Base-by-base conservation (phyloP, 108 stramenopile species). In the Epithemia pelagica region DNA sequence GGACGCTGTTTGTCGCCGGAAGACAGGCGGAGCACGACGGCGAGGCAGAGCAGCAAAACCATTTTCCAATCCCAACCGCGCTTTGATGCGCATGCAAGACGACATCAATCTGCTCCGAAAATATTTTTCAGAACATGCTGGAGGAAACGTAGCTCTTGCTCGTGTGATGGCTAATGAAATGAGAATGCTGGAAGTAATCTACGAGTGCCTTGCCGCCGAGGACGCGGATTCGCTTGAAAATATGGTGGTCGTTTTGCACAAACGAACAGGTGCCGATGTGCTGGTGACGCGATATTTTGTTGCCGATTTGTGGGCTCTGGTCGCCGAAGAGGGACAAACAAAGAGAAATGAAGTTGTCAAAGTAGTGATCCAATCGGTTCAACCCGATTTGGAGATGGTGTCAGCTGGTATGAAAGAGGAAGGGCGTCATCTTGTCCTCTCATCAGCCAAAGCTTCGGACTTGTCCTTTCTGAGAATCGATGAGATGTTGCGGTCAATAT, bases 231-330 rank as follows among this genome's bases (percentile, higher is more conserved):
- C 70, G 52, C 53, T 82, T 20, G 82, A 85, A 30, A 81, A 84
- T 29, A 89, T 85, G 31, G 84, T 85, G 28, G 29, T 89, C 59
- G 88, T 87, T 2, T 55, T 92, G 1, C 88, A 92, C 75, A 89
- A 88, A 62, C 73, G 79, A 32, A 67, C 77, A 0, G 82, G 82
- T 21, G 74, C 70, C 27, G 67, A 76, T 61, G 22, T 55, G 0
- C 54, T 61, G 30, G 69, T 82, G 0, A 82, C 82, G 2, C 61
- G 65, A 30, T 53, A 65, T 60, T 76, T 82, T 58, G 28, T 82
- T 28, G 67, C 67, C 28, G 82, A 82, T 37, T 21, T 82, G 19
- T 78, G 68, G 63, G 25, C 72, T 18, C 71, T 82, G 28, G 59
- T 55, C 2, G n/a, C 19, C 57, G 58, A 58, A 46, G 52, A 32